phyloP scores from a whole-genome alignment of 2,329 filamentous ascomycete genomes.

The Xylaria hypoxylon region DNA sequence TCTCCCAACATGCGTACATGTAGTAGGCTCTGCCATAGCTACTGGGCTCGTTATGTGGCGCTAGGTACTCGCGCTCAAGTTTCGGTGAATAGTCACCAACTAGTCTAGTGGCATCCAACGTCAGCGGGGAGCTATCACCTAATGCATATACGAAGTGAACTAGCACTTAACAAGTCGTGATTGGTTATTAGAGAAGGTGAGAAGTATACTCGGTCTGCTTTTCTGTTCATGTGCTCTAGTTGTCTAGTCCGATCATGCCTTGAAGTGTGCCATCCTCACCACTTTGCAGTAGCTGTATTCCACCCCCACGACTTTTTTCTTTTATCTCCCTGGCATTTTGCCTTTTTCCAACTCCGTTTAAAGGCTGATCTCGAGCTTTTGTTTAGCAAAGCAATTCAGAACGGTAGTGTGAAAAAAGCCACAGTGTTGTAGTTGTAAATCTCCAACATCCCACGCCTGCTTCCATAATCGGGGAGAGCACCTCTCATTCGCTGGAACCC shows the following conservation, averaged over 20 bases:
- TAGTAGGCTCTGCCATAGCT: neutral
- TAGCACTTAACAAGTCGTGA: neutral
- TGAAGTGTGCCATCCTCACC: neutral
- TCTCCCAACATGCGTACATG: too few relatives aligned
- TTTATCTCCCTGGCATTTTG: neutral
- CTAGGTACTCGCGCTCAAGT: neutral
- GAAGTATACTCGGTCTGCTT: neutral
- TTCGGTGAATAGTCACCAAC: slow-evolving; percentile 10
- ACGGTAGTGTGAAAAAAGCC: neutral
- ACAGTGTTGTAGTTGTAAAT: neutral
- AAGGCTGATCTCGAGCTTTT: neutral
- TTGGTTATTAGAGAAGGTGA: neutral
- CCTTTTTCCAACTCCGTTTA: neutral
- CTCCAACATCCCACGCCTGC: neutral
- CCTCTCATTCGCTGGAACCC: neutral
- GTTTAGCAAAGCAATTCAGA: neutral
- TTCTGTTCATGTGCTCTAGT: neutral
- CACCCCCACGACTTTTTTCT: neutral
- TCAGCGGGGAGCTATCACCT: neutral
- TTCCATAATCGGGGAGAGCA: neutral
- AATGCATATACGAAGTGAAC: neutral
- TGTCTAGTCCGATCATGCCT: neutral
- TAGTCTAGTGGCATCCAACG: neutral
- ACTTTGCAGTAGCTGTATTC: neutral
- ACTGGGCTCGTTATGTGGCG: too few relatives aligned